These are phyloP conservation scores for Claviceps paspali DNA, from an alignment of 2,329 filamentous ascomycete genomes.

Conservation along the genomic window DNA sequence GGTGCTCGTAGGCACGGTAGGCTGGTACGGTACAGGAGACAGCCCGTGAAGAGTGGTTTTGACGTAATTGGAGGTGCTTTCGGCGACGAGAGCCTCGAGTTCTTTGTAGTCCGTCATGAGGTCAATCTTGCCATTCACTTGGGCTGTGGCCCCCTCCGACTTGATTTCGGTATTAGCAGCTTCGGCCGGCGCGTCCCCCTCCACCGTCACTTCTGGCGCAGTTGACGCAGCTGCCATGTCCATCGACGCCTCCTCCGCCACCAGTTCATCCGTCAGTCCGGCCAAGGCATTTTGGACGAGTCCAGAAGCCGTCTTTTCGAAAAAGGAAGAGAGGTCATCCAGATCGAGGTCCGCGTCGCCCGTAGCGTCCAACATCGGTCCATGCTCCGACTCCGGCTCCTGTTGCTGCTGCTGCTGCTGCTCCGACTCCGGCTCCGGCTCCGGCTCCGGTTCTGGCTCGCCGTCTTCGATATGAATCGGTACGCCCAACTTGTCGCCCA, in stretches of 20 bases:
- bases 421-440: neutral
- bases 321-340: conserved; percentile 26
- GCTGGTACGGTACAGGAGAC: conserved; percentile 27
- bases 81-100: conserved; percentile 26
- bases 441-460: conserved; percentile 10
- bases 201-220: conserved; percentile 8
- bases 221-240: too few relatives aligned
- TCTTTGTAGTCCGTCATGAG: conserved; percentile 26
- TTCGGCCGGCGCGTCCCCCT: conserved; percentile 10
- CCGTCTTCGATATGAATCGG: conserved; percentile 17
- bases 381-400: conserved; percentile 3
- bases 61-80: conserved; percentile 30
- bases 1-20: conserved; percentile 24
- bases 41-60: conserved; percentile 27
- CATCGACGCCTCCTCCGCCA: conserved; percentile 5
- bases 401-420: neutral
- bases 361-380: conserved; percentile 12
- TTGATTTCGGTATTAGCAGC: conserved; percentile 13
- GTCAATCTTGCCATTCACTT: conserved; percentile 17
- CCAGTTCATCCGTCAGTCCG: conserved; percentile 17
- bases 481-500: conserved; percentile 21
- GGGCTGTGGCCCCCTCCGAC: conserved; percentile 10
- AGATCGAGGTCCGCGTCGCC: conserved; percentile 21
- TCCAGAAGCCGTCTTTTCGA: conserved; percentile 26
- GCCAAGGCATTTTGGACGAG: conserved; percentile 26